Evolutionary conservation across 2,329 filamentous ascomycete genomes (phyloP), one percentile per base, ranked within the genome.

Genomic region (Sclerotinia glacialis): DNA sequence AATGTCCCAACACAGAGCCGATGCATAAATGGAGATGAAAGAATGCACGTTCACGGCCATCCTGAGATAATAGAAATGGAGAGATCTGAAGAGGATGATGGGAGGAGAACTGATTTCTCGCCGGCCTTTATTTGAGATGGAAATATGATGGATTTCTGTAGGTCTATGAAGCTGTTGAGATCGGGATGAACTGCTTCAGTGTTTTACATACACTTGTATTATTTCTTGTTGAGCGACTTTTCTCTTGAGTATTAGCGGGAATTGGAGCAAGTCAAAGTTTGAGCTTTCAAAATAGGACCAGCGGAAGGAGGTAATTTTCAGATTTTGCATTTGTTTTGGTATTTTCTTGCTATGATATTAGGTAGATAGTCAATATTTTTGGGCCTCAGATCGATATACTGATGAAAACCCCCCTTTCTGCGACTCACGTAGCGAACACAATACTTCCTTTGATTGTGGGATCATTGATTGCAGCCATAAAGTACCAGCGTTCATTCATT

Each of bases 101-200:
- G 21, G 5, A 56, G 40, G 42, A 34, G 62, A 18, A 65, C 52
- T 6, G 52, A 49, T 26, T 65, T 65, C 42, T 59, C 31, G 8
- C 31, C 62, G 6, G 42, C 42, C 2, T 64, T 58, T 49, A 16
- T 59, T 40, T 14, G 7, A 49, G 37, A 56, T 26, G 14, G 34
- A 14, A n/a, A 42, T 11, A 37, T 8, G n/a, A 23, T 26, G 7
- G 3, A 16, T 37, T 2, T 16, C 5, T 49, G 18, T 18, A 11
- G 28, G 12, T 2, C 6, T 26, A 26, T 49, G 4, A 3, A 8
- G 5, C 8, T 18, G 5, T 14, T 49, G 8, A 26, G 14, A 14
- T 18, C 23, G 7, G 4, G 14, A 49, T 21, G 21, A 12, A 34
- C 21, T 23, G 21, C 6, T 34, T 28, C 1, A 3, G 21, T 44